Evolutionary conservation across 768 basidiomycete genomes (phyloP).

Genomic region (Gyrodon lividus): DNA sequence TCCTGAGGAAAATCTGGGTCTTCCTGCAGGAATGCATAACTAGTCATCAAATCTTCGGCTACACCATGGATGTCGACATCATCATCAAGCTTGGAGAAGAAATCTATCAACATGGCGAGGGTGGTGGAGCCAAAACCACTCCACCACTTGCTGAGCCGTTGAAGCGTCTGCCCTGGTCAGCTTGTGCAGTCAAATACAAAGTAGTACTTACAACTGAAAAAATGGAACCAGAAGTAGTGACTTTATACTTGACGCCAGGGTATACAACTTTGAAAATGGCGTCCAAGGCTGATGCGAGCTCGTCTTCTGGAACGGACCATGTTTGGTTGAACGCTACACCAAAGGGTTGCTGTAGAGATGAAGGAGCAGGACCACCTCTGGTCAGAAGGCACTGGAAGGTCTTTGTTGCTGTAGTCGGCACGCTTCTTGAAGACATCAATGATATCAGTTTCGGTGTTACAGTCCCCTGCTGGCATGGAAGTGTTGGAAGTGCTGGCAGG

Average conservation of each 20-base stretch:
- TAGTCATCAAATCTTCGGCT: neutral
- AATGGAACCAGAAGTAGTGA: neutral
- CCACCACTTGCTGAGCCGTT: conserved; percentile 7
- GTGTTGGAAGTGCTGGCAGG: too few species aligned
- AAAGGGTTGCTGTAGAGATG: neutral
- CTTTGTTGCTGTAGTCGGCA: neutral
- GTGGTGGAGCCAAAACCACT: conserved; percentile 8
- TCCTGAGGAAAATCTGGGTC: neutral
- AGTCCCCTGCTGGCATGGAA: too few species aligned
- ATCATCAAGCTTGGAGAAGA: neutral
- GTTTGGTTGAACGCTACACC: conserved; percentile 6
- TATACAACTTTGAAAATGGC: neutral
- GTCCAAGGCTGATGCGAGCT: neutral
- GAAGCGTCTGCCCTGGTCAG: neutral
- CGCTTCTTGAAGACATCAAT: neutral
- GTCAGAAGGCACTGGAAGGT: neutral
- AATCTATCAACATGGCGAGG: conserved; percentile 3
- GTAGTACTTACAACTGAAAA: conserved; percentile 1
- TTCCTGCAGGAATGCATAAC: conserved; percentile 4
- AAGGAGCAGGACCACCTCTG: neutral
- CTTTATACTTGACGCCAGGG: neutral
- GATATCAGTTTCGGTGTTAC: too few species aligned
- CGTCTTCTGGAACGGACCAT: conserved; percentile 3
- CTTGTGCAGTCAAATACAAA: neutral
- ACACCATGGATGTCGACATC: neutral